Conservation (phyloP, 495 filamentous ascomycete genomes). For the Tuber aestivum region DNA sequence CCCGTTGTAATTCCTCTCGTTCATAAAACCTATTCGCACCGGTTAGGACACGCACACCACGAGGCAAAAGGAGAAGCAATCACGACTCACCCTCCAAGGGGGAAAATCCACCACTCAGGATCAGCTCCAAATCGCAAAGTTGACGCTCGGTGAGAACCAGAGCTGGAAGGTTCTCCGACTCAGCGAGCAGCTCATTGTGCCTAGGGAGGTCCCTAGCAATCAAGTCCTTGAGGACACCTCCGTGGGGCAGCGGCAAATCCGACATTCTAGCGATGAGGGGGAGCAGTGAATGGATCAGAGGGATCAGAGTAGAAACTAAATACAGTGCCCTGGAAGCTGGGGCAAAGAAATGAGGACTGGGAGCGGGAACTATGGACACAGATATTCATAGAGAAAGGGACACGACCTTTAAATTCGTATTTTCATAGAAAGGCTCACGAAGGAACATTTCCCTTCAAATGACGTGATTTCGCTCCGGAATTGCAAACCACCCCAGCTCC, state of each 20-base stretch:
- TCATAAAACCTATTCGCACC: conserved; percentile 62
- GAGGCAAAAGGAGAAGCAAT: conserved; percentile 19
- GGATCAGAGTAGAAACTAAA: neutral
- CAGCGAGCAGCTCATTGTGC: conserved; percentile 65
- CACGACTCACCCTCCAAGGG: conserved; percentile 77
- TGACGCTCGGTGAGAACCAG: conserved; percentile 84
- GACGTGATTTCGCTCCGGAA: conserved; percentile 24
- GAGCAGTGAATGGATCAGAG: neutral
- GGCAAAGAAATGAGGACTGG: neutral
- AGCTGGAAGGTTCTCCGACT: conserved; percentile 81
- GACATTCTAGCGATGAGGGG: conserved; percentile 23
- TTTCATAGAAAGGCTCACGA: neutral
- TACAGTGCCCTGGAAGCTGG: neutral
- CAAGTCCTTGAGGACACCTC: conserved; percentile 95
- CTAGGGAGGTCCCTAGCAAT: conserved; percentile 79
- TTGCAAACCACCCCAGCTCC: neutral
- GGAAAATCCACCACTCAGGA: conserved; percentile 94
- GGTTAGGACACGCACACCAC: conserved; percentile 16
- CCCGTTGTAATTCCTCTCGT: conserved; percentile 90
- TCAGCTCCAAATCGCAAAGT: conserved; percentile 92
- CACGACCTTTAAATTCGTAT: neutral
- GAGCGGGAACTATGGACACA: neutral
- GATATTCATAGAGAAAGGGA: conserved; percentile 3
- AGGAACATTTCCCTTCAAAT: conserved; percentile 12
- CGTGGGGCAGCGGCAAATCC: conserved; percentile 61